phyloP scores from a whole-genome alignment of 2,329 filamentous ascomycete species.

The Sporothrix globosa region DNA sequence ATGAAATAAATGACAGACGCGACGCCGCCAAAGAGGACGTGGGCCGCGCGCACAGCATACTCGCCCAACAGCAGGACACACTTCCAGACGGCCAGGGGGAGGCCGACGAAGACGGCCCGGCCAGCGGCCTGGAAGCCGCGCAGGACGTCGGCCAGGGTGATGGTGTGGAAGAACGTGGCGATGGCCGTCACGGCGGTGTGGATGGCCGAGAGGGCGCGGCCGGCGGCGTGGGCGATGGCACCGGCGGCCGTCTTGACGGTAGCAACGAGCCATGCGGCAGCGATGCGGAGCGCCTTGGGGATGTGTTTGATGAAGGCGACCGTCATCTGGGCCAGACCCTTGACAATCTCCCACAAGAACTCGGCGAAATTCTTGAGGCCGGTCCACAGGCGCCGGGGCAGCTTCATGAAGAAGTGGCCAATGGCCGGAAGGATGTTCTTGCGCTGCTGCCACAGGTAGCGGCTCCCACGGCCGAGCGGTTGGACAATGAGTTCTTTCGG shows the following conservation, averaged over 20 bases:
- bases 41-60: constrained; percentile 37
- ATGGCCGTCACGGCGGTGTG: constrained; percentile 46
- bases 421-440: constrained; percentile 36
- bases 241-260: constrained; percentile 33
- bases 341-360: constrained; percentile 24
- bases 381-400: constrained; percentile 37
- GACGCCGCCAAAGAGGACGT: constrained; percentile 41
- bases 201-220: constrained; percentile 42
- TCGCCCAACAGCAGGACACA: constrained; percentile 39
- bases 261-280: neutral
- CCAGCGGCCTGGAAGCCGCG: constrained; percentile 43
- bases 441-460: constrained; percentile 38
- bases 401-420: neutral
- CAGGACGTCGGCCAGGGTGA: constrained; percentile 49
- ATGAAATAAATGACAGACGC: constrained; percentile 39
- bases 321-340: constrained; percentile 35
- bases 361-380: neutral
- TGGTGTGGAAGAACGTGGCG: constrained; percentile 42
- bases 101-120: constrained; percentile 38
- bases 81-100: constrained; percentile 39
- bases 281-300: neutral
- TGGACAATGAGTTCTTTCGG: neutral
- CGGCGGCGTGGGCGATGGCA: constrained; percentile 39
- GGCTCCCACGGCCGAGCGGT: neutral
- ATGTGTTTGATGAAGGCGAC: neutral